phyloP scores from a whole-genome alignment of 2,329 filamentous ascomycete genomes.

The Verticillium nonalfalfae region DNA sequence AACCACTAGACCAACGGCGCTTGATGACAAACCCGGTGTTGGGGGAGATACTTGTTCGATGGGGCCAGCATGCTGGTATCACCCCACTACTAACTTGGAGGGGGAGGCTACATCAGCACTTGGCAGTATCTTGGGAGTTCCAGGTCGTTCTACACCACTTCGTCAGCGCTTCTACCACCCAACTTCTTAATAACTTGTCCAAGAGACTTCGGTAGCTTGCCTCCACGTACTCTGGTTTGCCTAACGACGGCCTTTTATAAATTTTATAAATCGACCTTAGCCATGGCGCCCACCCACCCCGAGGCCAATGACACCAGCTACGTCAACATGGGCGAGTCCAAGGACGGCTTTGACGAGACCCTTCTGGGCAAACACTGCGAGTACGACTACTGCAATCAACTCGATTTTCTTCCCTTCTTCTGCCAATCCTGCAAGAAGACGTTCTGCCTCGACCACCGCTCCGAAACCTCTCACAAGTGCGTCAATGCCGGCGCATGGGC shows the following conservation, averaged over 20 bases:
- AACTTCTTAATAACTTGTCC: background rate
- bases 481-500: constrained; percentile 56
- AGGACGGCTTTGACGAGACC: constrained; percentile 63
- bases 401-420: constrained; percentile 92
- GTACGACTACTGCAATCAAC: constrained; percentile 82
- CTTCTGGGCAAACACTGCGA: constrained; percentile 89
- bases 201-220: background rate
- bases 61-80: background rate
- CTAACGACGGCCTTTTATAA: background rate
- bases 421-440: constrained; percentile 83
- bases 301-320: constrained; percentile 46
- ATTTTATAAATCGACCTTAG: background rate
- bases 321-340: constrained; percentile 56
- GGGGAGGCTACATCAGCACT: background rate
- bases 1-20: background rate
- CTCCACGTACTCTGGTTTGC: background rate
- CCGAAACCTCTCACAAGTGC: constrained; percentile 73
- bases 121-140: background rate
- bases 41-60: no score
- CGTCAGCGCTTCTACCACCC: background rate
- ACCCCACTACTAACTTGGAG: background rate
- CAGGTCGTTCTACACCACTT: background rate
- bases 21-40: background rate
- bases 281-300: constrained; percentile 46
- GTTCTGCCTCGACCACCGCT: constrained; percentile 91